Percentiles rank a stretch among this genome's conserved stretches.
phyloP scores from a whole-genome alignment of 768 basidiomycete species.

The Lepiota venenata region DNA sequence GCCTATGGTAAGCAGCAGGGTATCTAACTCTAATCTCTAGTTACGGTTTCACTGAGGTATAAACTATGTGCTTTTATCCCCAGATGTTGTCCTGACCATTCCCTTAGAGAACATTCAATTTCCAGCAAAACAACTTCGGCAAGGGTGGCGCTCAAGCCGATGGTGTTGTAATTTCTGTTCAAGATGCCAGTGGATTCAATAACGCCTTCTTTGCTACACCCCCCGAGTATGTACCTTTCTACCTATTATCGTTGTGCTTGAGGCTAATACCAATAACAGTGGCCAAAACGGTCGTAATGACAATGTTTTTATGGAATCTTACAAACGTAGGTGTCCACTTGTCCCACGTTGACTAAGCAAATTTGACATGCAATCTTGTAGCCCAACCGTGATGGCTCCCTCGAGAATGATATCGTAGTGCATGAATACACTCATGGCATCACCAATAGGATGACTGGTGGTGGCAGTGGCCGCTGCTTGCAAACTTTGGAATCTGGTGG shows the following conservation, averaged over 20 bases:
- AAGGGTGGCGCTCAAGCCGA: constrained; percentile 50
- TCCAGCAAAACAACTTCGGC: constrained; percentile 57
- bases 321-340: constrained; percentile 16
- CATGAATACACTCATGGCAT: constrained; percentile 48
- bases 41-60: constrained; percentile 49
- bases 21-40: no score
- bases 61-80: no score
- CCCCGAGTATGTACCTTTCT: constrained; percentile 24
- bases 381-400: constrained; percentile 31
- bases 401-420: constrained; percentile 53
- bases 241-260: not conserved
- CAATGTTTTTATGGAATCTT: no score
- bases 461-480: constrained; percentile 55
- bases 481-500: constrained; percentile 62
- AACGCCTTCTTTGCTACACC: constrained; percentile 42
- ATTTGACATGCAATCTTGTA: constrained; percentile 22
- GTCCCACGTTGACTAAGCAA: not conserved
- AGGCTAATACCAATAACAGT: constrained; percentile 13
- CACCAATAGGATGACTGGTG: constrained; percentile 48
- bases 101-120: constrained; percentile 22
- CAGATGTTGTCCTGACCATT: no score
- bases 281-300: constrained; percentile 20
- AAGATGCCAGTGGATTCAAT: constrained; percentile 43
- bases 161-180: constrained; percentile 49
- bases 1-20: no score